A percentile compares a stretch with the other conserved stretches of the same genome.
Conservation (phyloP, 164 flowering plant species). For the Magnolia sinica region DNA sequence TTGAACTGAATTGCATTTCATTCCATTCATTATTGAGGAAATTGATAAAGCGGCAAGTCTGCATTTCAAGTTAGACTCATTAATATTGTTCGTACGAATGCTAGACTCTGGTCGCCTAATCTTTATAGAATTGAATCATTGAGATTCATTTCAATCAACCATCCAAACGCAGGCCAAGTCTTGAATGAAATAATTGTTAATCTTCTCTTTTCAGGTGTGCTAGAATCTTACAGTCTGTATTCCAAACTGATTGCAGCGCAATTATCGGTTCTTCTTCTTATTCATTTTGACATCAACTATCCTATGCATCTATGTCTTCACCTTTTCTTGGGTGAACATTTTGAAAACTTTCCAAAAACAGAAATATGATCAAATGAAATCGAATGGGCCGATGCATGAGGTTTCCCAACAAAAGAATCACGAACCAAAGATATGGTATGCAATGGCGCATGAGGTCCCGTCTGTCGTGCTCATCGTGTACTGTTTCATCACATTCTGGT, state of each 20-base stretch:
- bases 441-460: slow-evolving; percentile 43
- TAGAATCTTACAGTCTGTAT: slow-evolving; percentile 15
- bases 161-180: background rate
- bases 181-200: background rate
- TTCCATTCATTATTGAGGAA: no score
- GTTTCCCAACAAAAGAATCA: no score
- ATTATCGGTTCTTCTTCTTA: slow-evolving; percentile 74
- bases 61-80: no score
- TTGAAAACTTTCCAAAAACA: background rate
- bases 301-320: slow-evolving; percentile 69
- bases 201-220: background rate
- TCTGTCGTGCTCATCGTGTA: slow-evolving; percentile 72
- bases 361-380: slow-evolving; percentile 1
- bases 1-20: no score
- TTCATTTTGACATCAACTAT: slow-evolving; percentile 70
- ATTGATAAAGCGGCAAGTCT: no score
- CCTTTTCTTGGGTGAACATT: slow-evolving; percentile 59
- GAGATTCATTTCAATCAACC: no score
- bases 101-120: no score
- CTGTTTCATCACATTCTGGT: slow-evolving; percentile 91
- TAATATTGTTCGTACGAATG: no score
- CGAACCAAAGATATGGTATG: slow-evolving; percentile 11
- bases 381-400: background rate
- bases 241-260: slow-evolving; percentile 62
- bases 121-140: no score